phyloP scores from a whole-genome alignment of 352 stramenopile genomes.

The Hyaloperonospora brassicae region DNA sequence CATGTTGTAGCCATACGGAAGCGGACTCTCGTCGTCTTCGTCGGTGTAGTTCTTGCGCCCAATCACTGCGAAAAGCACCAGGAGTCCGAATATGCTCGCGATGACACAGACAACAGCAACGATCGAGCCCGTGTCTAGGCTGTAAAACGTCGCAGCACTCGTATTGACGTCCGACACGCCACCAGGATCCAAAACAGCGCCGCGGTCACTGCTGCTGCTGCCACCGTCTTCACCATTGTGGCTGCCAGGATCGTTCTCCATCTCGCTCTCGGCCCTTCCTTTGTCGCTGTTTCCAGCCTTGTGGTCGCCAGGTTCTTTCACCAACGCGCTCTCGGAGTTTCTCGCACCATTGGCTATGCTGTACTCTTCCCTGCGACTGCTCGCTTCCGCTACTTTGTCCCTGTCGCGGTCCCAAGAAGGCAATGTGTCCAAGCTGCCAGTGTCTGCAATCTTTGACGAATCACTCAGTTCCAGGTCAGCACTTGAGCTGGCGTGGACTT shows the following conservation, averaged over 20 bases:
- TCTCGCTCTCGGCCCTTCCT: not conserved
- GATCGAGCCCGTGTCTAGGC: slow-evolving; percentile 52
- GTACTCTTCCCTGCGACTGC: slow-evolving; percentile 10
- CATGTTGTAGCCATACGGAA: slow-evolving; percentile 38
- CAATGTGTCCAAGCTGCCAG: not conserved
- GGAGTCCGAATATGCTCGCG: slow-evolving; percentile 45
- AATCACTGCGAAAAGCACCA: slow-evolving; percentile 52
- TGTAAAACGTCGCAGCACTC: slow-evolving; percentile 45
- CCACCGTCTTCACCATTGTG: slow-evolving; percentile 7
- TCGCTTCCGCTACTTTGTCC: slow-evolving; percentile 1
- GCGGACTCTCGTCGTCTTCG: slow-evolving; percentile 44
- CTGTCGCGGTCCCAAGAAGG: not conserved
- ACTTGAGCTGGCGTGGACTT: slow-evolving; percentile 24
- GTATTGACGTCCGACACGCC: slow-evolving; percentile 36
- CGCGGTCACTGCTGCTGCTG: slow-evolving; percentile 7
- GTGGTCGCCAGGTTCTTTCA: not conserved
- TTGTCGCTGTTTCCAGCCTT: slow-evolving; percentile 7
- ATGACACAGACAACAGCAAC: slow-evolving; percentile 65
- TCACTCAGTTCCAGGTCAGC: slow-evolving; percentile 14
- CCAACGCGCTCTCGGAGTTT: not conserved
- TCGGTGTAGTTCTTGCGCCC: slow-evolving; percentile 50
- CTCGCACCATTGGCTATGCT: slow-evolving; percentile 1
- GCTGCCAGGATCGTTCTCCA: not conserved
- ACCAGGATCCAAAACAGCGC: slow-evolving; percentile 20
- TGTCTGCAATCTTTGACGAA: not conserved